Evolutionary conservation across 495 filamentous ascomycete species (phyloP), one percentile per base, ranked within the genome.

Genomic region (Penicillium silybi): DNA sequence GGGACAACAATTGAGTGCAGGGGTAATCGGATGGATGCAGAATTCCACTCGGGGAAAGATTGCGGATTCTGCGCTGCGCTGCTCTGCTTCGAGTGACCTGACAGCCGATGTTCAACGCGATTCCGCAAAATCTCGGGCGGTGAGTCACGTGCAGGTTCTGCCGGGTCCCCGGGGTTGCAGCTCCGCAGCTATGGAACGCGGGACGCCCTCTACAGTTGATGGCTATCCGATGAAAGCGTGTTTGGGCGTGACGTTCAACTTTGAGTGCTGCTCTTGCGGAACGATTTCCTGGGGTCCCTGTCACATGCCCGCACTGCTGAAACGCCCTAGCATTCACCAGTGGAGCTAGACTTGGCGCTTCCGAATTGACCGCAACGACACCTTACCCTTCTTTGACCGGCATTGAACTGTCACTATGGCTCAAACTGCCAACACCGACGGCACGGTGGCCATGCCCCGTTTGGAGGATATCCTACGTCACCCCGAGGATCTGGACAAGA

Each of bases 401-500:
- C 25, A 53, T 43, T 27, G 44, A 19, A 41, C 53, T 27, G 44
- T 23, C 37, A 59, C 35, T 26, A 78, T 80, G 75, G 70, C 72
- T 38, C 68, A 63, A 60, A 54, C 56, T 13, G 54, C 46, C 41
- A 70, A 69, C 22, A 50, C 64, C 9, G 70, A 77, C 34, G 69
- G 69, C 26, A 70, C 72, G 48, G 69, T 75, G 44, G 65, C 71
- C 22, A 70, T 81, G 56, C 73, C 73, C 18, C 63, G 68, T 44
- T 63, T 81, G 13, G 77, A 76, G 38, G 78, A 80, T 49, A 65
- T 80, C 20, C 76, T 87, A 37, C 81, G 83, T 37, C 80, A 85
- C 62, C 84, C 84, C 4, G 83, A 89, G 62, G 93, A 99, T 69
- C 86, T 99, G 50, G 92, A 97, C 76, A 99, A 97, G 77, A 91